phyloP scores from a whole-genome alignment of 805 yeast genomes.

The Saturnispora zaruensis region DNA sequence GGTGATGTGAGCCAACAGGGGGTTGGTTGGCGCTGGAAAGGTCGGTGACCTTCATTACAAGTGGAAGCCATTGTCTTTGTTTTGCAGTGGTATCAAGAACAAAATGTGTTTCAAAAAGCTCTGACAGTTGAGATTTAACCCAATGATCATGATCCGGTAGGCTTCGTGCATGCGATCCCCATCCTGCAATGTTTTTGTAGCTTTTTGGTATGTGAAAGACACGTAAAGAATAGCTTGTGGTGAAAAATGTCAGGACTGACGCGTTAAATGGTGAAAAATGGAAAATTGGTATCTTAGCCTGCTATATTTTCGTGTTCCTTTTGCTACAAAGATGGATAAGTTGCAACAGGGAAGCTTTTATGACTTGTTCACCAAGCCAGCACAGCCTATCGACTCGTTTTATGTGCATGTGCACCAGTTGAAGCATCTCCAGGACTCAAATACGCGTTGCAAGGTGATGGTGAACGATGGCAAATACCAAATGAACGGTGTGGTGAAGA shows the following conservation, averaged over 20 bases:
- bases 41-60: too few relatives aligned
- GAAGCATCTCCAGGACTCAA: conserved; percentile 29
- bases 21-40: background rate
- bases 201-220: background rate
- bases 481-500: conserved; percentile 44
- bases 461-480: conserved; percentile 44
- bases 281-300: background rate
- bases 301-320: background rate
- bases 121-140: too few relatives aligned
- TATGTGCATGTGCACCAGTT: conserved; percentile 27
- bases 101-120: too few relatives aligned
- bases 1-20: background rate
- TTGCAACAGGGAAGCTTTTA: conserved; percentile 20
- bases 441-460: conserved; percentile 37
- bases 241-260: background rate
- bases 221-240: background rate
- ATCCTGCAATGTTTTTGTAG: too few relatives aligned
- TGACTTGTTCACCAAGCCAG: conserved; percentile 19
- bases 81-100: too few relatives aligned
- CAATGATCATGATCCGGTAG: too few relatives aligned
- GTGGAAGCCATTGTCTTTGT: too few relatives aligned
- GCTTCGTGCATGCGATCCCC: too few relatives aligned
- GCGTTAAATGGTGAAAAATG: background rate
- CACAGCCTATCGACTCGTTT: conserved; percentile 15
- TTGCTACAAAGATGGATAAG: conserved; percentile 13